Conservation (phyloP, 805 yeast genomes). For the Torulaspora gathmanii region DNA sequence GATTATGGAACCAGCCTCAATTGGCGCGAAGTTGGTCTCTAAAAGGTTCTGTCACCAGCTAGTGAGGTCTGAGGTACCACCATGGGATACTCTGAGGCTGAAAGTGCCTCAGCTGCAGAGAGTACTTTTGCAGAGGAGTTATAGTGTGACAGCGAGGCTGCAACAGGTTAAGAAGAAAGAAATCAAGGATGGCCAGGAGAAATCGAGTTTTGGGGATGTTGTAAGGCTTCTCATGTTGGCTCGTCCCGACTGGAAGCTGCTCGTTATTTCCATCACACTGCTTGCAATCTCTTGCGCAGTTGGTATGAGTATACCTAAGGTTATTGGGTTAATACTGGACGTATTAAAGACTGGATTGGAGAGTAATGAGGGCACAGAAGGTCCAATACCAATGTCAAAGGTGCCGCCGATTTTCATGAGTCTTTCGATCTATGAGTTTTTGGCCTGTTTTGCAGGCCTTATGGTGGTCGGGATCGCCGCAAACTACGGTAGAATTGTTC, state of each 20-base stretch:
- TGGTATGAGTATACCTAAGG: slow-evolving; percentile 51
- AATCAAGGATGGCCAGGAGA: neutral
- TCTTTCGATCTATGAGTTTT: slow-evolving; percentile 52
- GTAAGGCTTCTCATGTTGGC: slow-evolving; percentile 42
- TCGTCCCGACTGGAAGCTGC: slow-evolving; percentile 42
- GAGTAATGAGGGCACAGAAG: slow-evolving; percentile 26
- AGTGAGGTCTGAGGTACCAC: neutral
- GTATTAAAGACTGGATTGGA: slow-evolving; percentile 37
- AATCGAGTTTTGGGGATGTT: slow-evolving; percentile 36
- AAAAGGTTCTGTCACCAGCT: neutral
- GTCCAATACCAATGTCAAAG: slow-evolving; percentile 27
- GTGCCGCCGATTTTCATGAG: slow-evolving; percentile 44
- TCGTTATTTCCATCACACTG: slow-evolving; percentile 42
- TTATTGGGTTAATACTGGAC: slow-evolving; percentile 53
- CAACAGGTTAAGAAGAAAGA: neutral
- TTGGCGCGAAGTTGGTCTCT: neutral
- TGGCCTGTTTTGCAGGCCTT: slow-evolving; percentile 50
- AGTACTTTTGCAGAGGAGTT: neutral
- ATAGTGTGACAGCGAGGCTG: neutral
- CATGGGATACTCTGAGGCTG: neutral
- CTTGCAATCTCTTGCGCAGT: slow-evolving; percentile 46
- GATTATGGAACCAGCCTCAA: neutral
- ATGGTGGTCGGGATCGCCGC: slow-evolving; percentile 65
- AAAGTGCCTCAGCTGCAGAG: neutral
- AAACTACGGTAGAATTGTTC: slow-evolving; percentile 64